A percentile compares a stretch with the other conserved stretches of the same genome.
These are phyloP conservation scores for Tremellales sp. DNA, from an alignment of 1,284 basidiomycete species.

Conservation along the genomic window DNA sequence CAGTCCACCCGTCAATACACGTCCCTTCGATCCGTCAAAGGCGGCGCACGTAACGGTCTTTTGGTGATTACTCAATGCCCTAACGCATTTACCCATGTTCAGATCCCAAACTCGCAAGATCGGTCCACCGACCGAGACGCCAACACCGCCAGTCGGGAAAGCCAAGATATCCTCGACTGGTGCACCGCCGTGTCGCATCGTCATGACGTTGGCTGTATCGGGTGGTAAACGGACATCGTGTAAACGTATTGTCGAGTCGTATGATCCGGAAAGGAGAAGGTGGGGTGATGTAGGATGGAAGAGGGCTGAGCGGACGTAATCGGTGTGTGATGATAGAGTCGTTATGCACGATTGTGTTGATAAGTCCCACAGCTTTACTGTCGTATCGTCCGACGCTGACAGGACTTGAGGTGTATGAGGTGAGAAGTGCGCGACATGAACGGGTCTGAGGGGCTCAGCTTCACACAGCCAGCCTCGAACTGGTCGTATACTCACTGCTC, in stretches of 20 bases:
- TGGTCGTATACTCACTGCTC: conserved; percentile 58
- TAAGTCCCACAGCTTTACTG: conserved; percentile 91
- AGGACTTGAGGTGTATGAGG: conserved; percentile 75
- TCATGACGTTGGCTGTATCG: conserved; percentile 56
- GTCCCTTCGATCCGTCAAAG: conserved; percentile 62
- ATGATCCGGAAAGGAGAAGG: conserved; percentile 86
- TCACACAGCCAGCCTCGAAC: not conserved
- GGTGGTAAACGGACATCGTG: conserved; percentile 68
- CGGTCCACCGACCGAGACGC: conserved; percentile 82
- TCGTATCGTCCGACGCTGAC: conserved; percentile 94
- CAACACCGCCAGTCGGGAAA: conserved; percentile 84
- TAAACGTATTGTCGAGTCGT: conserved; percentile 85
- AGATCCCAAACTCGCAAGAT: conserved; percentile 95
- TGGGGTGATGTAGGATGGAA: conserved; percentile 78
- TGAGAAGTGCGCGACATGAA: conserved; percentile 92
- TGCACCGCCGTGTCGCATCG: conserved; percentile 62
- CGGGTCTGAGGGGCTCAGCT: conserved; percentile 56
- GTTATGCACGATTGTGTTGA: conserved; percentile 77
- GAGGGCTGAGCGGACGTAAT: conserved; percentile 91
- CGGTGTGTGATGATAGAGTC: conserved; percentile 79
- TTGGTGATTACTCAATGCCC: conserved; percentile 93
- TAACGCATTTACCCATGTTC: conserved; percentile 79
- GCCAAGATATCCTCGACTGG: conserved; percentile 94
- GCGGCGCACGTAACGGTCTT: conserved; percentile 91
- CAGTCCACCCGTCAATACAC: conserved; percentile 82